Evolutionary conservation across 345 rosid species (phyloP).

Genomic region (Eucalyptus cloeziana): DNA sequence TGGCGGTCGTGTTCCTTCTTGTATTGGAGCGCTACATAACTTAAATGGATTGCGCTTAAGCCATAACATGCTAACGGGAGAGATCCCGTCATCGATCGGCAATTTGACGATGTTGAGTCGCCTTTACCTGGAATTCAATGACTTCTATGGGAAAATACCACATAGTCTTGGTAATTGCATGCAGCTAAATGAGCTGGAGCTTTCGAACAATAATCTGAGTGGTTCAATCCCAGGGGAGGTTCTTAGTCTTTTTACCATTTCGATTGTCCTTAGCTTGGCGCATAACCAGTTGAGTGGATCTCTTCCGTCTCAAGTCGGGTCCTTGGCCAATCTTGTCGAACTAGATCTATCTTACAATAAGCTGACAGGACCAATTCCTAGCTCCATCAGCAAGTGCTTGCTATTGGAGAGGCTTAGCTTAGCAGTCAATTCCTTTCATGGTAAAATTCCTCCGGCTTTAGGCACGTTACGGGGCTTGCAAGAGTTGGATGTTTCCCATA

Average conservation of each 20-base stretch:
- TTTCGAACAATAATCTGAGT: neutral
- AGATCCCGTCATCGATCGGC: neutral
- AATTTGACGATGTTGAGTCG: neutral
- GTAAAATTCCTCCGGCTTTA: slow-evolving; percentile 14
- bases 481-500: slow-evolving; percentile 14
- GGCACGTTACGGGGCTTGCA: slow-evolving; percentile 2
- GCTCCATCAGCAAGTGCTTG: slow-evolving; percentile 3
- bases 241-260: neutral
- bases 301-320: slow-evolving; percentile 6
- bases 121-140: neutral
- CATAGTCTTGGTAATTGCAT: neutral
- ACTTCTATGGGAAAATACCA: slow-evolving; percentile 6
- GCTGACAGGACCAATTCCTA: neutral
- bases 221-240: neutral
- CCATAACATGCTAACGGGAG: neutral
- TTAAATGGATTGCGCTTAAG: rapidly evolving
- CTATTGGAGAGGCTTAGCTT: neutral
- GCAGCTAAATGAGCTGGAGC: neutral
- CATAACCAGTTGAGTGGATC: neutral
- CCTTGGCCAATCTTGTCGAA: neutral
- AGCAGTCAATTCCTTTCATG: neutral
- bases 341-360: slow-evolving; percentile 1
- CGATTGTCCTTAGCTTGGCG: neutral
- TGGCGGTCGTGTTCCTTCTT: neutral
- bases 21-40: neutral